Evolutionary conservation across 2,329 filamentous ascomycete species (phyloP).

Genomic region (Trichoderma asperellum): DNA sequence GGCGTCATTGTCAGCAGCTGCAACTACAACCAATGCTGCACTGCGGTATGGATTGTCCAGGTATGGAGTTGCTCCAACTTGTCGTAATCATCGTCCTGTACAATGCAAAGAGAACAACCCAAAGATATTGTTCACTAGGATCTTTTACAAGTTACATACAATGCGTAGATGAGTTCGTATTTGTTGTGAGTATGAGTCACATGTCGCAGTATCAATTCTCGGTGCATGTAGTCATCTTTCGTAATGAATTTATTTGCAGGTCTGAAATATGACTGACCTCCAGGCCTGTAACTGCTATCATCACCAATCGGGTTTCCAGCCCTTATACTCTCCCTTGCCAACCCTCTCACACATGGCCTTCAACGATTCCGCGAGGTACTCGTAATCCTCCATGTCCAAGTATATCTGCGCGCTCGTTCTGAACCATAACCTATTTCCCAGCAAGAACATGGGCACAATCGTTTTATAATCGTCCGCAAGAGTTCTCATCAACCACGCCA

Average conservation of each 20-base stretch:
- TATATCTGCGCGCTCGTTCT: conserved; percentile 83
- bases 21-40: not conserved
- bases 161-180: not conserved
- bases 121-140: not conserved
- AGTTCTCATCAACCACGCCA: conserved; percentile 61
- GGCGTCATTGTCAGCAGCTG: not conserved
- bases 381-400: conserved; percentile 77
- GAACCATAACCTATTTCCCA: conserved; percentile 67
- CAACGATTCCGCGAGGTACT: conserved; percentile 65
- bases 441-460: conserved; percentile 67
- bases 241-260: not conserved
- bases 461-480: conserved; percentile 68
- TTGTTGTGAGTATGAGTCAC: not conserved
- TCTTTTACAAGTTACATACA: not conserved
- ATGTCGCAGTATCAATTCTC: not conserved
- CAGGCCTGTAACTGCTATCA: not conserved
- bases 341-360: conserved; percentile 52
- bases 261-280: not conserved
- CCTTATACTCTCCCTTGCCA: conserved; percentile 41
- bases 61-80: not conserved
- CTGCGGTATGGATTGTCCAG: not conserved
- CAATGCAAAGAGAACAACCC: not conserved
- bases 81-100: not conserved
- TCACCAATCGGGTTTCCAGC: not conserved
- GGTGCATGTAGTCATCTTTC: not conserved